phyloP scores from a whole-genome alignment of 495 filamentous ascomycete species.

The Darksidea phi region DNA sequence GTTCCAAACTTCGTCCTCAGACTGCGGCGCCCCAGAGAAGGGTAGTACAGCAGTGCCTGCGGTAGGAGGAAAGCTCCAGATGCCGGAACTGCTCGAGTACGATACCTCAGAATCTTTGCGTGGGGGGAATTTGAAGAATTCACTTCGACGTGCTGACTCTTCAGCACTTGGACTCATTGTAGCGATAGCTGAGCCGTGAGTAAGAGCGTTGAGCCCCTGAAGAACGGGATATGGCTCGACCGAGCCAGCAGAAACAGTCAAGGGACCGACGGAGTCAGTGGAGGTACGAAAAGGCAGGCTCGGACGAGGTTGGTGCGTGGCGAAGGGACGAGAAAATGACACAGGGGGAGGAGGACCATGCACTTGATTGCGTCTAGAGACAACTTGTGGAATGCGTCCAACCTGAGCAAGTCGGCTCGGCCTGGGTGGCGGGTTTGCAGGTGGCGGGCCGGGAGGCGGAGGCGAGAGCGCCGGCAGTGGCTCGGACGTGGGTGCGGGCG shows the following conservation, averaged over 20 bases:
- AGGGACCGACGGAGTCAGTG: slow-evolving; percentile 7
- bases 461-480: background rate
- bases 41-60: slow-evolving; percentile 64
- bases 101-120: slow-evolving; percentile 68
- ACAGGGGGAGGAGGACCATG: slow-evolving; percentile 68
- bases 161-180: slow-evolving; percentile 30
- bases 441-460: slow-evolving; percentile 37
- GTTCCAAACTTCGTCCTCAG: slow-evolving; percentile 88
- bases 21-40: slow-evolving; percentile 54
- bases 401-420: slow-evolving; percentile 66
- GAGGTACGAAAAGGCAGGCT: slow-evolving; percentile 34
- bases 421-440: slow-evolving; percentile 38
- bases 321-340: slow-evolving; percentile 84
- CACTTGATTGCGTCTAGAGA: slow-evolving; percentile 66
- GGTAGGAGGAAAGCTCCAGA: slow-evolving; percentile 47
- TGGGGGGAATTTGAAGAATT: slow-evolving; percentile 73
- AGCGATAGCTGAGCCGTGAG: slow-evolving; percentile 28
- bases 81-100: slow-evolving; percentile 66
- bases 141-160: slow-evolving; percentile 35
- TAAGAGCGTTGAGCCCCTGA: slow-evolving; percentile 28
- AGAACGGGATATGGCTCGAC: slow-evolving; percentile 33
- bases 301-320: slow-evolving; percentile 47
- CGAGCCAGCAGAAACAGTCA: slow-evolving; percentile 21
- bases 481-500: background rate
- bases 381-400: slow-evolving; percentile 85